Conservation (phyloP, 805 yeast genomes). For the Candida caryicola region DNA sequence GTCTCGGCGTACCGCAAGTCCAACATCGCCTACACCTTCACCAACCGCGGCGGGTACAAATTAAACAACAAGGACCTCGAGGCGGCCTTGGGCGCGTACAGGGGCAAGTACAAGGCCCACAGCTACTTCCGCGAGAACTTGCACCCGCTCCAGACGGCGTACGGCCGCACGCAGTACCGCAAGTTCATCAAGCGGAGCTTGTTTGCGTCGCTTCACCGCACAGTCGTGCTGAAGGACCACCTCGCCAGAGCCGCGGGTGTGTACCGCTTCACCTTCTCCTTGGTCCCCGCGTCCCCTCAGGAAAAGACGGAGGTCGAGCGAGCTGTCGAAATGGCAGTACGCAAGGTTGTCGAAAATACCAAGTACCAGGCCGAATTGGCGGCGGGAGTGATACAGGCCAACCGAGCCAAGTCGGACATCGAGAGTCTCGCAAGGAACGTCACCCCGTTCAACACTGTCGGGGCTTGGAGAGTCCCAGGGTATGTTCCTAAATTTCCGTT, state of each 20-base stretch:
- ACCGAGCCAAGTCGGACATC: slow-evolving; percentile 2
- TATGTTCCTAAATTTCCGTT: slow-evolving; percentile 26
- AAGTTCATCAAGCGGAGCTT: slow-evolving; percentile 14
- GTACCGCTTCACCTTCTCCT: slow-evolving; percentile 17
- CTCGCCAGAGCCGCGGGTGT: slow-evolving; percentile 22
- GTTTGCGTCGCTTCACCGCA: slow-evolving; percentile 6
- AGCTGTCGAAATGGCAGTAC: slow-evolving; percentile 13
- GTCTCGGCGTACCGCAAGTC: slow-evolving; percentile 33
- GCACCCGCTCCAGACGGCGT: slow-evolving; percentile 34
- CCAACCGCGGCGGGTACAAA: slow-evolving; percentile 24
- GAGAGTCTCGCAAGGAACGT: slow-evolving; percentile 1
- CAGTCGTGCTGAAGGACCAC: slow-evolving; percentile 4
- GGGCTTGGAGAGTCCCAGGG: slow-evolving; percentile 14
- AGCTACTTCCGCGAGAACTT: slow-evolving; percentile 23
- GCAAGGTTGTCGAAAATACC: slow-evolving; percentile 3
- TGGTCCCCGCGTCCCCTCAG: slow-evolving; percentile 19
- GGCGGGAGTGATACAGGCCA: neutral
- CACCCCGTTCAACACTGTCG: slow-evolving; percentile 7
- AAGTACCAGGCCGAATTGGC: slow-evolving; percentile 1
- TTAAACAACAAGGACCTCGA: slow-evolving; percentile 27
- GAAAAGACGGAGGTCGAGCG: slow-evolving; percentile 13
- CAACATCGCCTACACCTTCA: slow-evolving; percentile 34
- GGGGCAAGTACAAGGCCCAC: slow-evolving; percentile 24
- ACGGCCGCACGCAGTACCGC: slow-evolving; percentile 25
- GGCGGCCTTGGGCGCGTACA: slow-evolving; percentile 19